These are phyloP conservation scores for Choanephora cucurbitarum DNA, from an alignment of 371 early-diverging fungal species.

Conservation along the genomic window DNA sequence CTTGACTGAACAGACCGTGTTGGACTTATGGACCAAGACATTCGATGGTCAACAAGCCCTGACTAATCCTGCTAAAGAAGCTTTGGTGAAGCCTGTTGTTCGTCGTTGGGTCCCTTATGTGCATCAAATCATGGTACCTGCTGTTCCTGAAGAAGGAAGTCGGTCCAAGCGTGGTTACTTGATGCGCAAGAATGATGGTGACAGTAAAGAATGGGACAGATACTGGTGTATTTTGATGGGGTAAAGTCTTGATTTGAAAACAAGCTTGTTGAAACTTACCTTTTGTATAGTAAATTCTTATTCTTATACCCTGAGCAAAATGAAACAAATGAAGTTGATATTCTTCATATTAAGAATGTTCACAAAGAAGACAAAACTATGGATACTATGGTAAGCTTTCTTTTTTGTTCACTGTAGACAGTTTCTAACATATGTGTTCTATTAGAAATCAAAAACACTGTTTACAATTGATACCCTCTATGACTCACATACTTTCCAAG, in stretches of 20 bases:
- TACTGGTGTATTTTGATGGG: constrained; percentile 28
- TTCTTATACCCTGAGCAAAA: constrained; percentile 31
- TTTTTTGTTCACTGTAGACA: too few relatives aligned
- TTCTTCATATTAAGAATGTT: constrained; percentile 26
- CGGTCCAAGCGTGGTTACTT: constrained; percentile 20
- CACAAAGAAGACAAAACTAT: constrained; percentile 17
- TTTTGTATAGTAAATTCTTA: constrained; percentile 19
- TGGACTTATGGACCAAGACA: constrained; percentile 39
- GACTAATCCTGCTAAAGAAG: neutral
- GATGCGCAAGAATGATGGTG: constrained; percentile 17
- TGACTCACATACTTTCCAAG: constrained; percentile 27
- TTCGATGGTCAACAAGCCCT: neutral
- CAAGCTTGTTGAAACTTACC: neutral
- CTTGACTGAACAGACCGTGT: constrained; percentile 30
- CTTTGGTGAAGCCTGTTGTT: constrained; percentile 1
- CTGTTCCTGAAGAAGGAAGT: constrained; percentile 2
- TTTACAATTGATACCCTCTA: constrained; percentile 31
- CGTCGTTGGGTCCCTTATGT: constrained; percentile 22
- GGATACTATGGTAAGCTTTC: constrained; percentile 15
- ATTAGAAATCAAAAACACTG: constrained; percentile 22
- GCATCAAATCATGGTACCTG: constrained; percentile 18
- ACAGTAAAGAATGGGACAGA: constrained; percentile 20
- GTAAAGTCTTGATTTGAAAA: too few relatives aligned
- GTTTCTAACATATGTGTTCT: neutral
- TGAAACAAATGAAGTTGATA: constrained; percentile 23